These are phyloP conservation scores for Hyphopichia fennica DNA, from an alignment of 1,139 yeast genomes.

Conservation along the genomic window DNA sequence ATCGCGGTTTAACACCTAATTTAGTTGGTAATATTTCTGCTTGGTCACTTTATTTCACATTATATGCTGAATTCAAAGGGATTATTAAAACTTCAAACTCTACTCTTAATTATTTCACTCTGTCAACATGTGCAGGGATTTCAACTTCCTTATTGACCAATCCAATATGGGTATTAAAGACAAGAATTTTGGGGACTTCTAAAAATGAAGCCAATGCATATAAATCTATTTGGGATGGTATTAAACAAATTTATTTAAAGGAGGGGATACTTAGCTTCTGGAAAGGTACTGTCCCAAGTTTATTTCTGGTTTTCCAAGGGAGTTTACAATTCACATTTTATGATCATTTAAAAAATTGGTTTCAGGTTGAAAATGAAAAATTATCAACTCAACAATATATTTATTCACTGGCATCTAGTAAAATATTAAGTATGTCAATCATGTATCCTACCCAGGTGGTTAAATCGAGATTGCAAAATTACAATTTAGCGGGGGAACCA, in stretches of 20 bases:
- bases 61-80: conserved; percentile 63
- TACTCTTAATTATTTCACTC: conserved; percentile 33
- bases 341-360: conserved; percentile 60
- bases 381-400: conserved; percentile 59
- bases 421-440: conserved; percentile 62
- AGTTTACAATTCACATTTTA: conserved; percentile 85
- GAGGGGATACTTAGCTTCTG: conserved; percentile 79
- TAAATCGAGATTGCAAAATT: conserved; percentile 72
- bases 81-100: conserved; percentile 15
- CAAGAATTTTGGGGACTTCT: conserved; percentile 73
- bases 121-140: conserved; percentile 62
- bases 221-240: conserved; percentile 56
- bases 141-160: conserved; percentile 76
- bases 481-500: conserved; percentile 18
- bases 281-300: conserved; percentile 80
- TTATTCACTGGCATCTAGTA: conserved; percentile 65
- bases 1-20: conserved; percentile 83
- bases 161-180: conserved; percentile 91
- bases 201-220: conserved; percentile 52
- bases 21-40: conserved; percentile 80
- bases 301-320: conserved; percentile 84
- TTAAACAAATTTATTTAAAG: conserved; percentile 43
- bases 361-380: conserved; percentile 14
- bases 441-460: conserved; percentile 88
- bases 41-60: conserved; percentile 83